Evolutionary conservation across 352 stramenopile species (phyloP).

Genomic region (Globisporangium paroecandrum): DNA sequence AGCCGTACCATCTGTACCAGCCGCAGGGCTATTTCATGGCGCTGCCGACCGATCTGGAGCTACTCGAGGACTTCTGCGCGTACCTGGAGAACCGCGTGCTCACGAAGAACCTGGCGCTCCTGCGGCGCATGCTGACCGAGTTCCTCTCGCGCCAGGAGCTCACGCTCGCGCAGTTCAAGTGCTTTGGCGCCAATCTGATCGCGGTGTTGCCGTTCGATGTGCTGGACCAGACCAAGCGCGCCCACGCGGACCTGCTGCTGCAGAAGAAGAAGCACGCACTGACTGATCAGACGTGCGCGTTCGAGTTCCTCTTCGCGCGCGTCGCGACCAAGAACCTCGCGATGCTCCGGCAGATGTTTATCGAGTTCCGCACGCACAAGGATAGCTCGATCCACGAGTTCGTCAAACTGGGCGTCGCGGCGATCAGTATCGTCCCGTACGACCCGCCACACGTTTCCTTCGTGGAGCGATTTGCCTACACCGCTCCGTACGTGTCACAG

Average conservation of each 20-base stretch:
- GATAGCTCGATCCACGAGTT: conserved; percentile 28
- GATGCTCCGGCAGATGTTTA: conserved; percentile 37
- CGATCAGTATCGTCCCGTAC: conserved; percentile 42
- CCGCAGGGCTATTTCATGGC: not conserved
- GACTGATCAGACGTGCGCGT: conserved; percentile 24
- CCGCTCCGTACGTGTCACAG: not conserved
- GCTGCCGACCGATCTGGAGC: conserved; percentile 21
- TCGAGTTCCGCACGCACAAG: conserved; percentile 26
- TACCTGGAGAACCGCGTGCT: conserved; percentile 52
- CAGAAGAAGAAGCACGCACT: conserved; percentile 26
- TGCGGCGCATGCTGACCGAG: conserved; percentile 55
- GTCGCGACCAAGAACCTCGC: conserved; percentile 38
- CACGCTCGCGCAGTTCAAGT: conserved; percentile 38
- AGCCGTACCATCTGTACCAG: not conserved
- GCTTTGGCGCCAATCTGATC: conserved; percentile 32
- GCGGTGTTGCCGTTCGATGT: conserved; percentile 35
- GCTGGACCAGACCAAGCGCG: conserved; percentile 3
- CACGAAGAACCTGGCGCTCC: conserved; percentile 39
- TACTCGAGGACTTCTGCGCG: conserved; percentile 49
- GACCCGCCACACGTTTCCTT: conserved; percentile 9
- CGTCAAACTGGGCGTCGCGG: conserved; percentile 22
- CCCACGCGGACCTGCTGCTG: conserved; percentile 26
- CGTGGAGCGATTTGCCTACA: not conserved
- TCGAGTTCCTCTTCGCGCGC: conserved; percentile 35
- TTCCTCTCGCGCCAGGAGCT: conserved; percentile 48